phyloP scores from a whole-genome alignment of 2,329 filamentous ascomycete species.

The Shiraia bambusicola region DNA sequence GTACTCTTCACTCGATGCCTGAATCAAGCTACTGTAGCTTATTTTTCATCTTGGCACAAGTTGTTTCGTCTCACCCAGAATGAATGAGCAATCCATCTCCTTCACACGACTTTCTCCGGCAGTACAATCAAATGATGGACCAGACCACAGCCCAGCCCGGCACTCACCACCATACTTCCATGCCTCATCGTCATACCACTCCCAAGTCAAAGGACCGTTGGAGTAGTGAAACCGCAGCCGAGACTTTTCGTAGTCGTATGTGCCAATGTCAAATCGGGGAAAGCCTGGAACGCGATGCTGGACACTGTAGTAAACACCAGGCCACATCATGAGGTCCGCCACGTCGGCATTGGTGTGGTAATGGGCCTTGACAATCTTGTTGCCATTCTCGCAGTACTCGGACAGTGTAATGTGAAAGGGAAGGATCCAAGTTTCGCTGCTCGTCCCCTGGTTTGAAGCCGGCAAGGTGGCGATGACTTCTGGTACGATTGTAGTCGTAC shows the following conservation, averaged over 20 bases:
- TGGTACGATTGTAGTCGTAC: constrained; percentile 2
- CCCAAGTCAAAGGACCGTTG: constrained; percentile 6
- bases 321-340: not conserved
- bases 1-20: too few species aligned
- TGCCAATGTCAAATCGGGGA: constrained; percentile 6
- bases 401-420: constrained; percentile 17
- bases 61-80: constrained; percentile 12
- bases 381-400: constrained; percentile 5
- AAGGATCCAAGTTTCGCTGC: constrained; percentile 12
- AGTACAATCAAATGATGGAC: not conserved
- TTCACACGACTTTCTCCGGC: constrained; percentile 1
- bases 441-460: too few species aligned
- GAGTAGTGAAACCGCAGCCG: constrained; percentile 9
- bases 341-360: constrained; percentile 1
- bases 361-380: not conserved
- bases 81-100: constrained; percentile 16
- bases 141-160: constrained; percentile 10
- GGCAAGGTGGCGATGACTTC: not conserved
- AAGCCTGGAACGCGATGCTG: constrained; percentile 6
- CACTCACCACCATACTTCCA: constrained; percentile 23
- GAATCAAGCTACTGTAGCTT: too few species aligned
- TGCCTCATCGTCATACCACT: constrained; percentile 15
- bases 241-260: not conserved
- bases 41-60: too few species aligned
- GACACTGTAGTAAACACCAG: not conserved